phyloP scores from a whole-genome alignment of 2,329 filamentous ascomycete genomes.

The Apiospora rasikravindrae region DNA sequence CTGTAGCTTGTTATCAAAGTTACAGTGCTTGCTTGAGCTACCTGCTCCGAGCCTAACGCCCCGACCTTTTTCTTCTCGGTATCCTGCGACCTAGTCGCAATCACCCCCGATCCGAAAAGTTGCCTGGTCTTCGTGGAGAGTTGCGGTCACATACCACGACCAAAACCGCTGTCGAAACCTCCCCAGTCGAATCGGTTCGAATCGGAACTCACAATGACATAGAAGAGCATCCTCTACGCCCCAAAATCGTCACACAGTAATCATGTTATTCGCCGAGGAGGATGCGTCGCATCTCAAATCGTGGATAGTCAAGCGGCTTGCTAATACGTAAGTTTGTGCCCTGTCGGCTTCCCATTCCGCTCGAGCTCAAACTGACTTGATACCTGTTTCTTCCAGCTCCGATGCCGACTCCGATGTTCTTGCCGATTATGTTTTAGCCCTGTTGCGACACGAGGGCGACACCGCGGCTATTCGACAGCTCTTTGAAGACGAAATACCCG shows the following conservation, averaged over 20 bases:
- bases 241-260: conserved; percentile 23
- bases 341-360: neutral
- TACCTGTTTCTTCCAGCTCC: conserved; percentile 55
- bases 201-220: neutral
- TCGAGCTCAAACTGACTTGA: conserved; percentile 20
- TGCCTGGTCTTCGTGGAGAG: neutral
- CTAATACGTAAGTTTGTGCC: conserved; percentile 66
- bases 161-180: neutral
- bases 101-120: neutral
- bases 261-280: conserved; percentile 67
- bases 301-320: conserved; percentile 79
- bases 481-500: conserved; percentile 74
- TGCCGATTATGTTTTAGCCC: conserved; percentile 82
- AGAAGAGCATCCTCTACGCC: neutral
- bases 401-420: conserved; percentile 83
- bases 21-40: neutral
- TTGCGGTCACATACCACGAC: neutral
- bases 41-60: neutral
- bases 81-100: neutral
- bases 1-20: neutral
- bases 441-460: conserved; percentile 73
- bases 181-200: neutral
- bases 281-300: conserved; percentile 70
- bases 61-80: neutral
- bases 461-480: conserved; percentile 67